A percentile compares a stretch with the other conserved stretches of the same genome.
Evolutionary conservation across 1,284 basidiomycete species (phyloP).

Genomic region (Waitea zeae): DNA sequence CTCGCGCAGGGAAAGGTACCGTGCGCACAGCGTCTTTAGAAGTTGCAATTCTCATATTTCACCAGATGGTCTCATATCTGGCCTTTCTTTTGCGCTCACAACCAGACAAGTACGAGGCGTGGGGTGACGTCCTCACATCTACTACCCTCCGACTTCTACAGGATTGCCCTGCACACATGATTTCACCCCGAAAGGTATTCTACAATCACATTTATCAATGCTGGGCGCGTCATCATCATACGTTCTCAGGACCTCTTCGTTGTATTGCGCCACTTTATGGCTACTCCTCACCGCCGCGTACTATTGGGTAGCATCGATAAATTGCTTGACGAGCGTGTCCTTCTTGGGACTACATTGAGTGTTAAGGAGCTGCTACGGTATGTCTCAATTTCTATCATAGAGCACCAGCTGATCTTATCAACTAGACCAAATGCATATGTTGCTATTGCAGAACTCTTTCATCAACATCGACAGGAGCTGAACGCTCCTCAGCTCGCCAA

Average conservation of each 20-base stretch:
- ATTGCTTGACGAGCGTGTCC: conserved; percentile 81
- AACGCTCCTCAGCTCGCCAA: conserved; percentile 63
- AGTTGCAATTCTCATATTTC: neutral
- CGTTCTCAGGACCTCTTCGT: conserved; percentile 92
- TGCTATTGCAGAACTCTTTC: conserved; percentile 86
- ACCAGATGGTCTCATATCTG: conserved; percentile 80
- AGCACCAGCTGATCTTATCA: conserved; percentile 5
- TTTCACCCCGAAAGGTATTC: conserved; percentile 60
- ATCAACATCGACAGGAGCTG: conserved; percentile 81
- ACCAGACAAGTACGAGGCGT: conserved; percentile 55
- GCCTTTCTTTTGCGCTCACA: conserved; percentile 77
- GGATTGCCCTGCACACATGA: conserved; percentile 83
- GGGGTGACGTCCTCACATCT: conserved; percentile 71
- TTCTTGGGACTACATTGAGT: conserved; percentile 71
- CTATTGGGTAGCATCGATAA: conserved; percentile 82
- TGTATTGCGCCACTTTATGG: conserved; percentile 83
- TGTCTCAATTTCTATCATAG: conserved; percentile 7
- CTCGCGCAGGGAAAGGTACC: conserved; percentile 83
- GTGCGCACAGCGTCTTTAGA: neutral
- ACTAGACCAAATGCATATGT: conserved; percentile 69
- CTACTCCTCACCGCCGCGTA: conserved; percentile 65
- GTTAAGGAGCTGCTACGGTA: conserved; percentile 76
- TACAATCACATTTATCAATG: neutral
- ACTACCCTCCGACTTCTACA: conserved; percentile 79
- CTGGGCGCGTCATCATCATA: conserved; percentile 5